phyloP scores from a whole-genome alignment of 805 yeast genomes.

The Hanseniaspora valbyensis region DNA sequence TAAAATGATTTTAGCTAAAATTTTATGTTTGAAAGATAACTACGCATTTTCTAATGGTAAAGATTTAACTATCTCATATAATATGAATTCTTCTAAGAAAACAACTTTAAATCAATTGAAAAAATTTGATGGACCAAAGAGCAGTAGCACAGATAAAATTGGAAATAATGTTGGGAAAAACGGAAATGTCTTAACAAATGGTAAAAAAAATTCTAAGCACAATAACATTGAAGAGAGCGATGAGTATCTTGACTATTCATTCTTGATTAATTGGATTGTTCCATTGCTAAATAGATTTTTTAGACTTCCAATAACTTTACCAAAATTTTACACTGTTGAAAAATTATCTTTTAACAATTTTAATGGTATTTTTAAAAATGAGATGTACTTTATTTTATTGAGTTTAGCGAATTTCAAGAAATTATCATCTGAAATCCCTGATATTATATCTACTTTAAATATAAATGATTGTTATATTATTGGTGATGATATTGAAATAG shows the following conservation, averaged over 20 bases:
- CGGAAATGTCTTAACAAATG: background rate
- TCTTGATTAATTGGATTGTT: slow-evolving; percentile 8
- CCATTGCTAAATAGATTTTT: slow-evolving; percentile 11
- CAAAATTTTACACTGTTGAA: background rate
- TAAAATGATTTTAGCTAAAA: background rate
- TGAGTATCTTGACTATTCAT: background rate
- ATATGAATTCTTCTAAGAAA: background rate
- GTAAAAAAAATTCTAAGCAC: background rate
- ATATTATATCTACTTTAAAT: background rate
- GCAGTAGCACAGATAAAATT: background rate
- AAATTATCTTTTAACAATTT: background rate
- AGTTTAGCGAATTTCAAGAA: background rate
- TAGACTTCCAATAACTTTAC: background rate
- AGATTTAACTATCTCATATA: background rate
- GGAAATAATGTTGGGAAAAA: background rate
- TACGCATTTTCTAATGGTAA: background rate
- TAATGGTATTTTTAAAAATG: slow-evolving; percentile 4
- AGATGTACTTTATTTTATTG: background rate
- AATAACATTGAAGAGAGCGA: no score
- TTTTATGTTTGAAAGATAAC: background rate
- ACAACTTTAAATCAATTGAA: background rate
- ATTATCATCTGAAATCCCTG: background rate
- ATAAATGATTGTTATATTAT: background rate
- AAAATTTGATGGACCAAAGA: background rate
- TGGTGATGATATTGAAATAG: background rate